Conservation (phyloP, 495 filamentous ascomycete species). For the Talaromyces adpressus region DNA sequence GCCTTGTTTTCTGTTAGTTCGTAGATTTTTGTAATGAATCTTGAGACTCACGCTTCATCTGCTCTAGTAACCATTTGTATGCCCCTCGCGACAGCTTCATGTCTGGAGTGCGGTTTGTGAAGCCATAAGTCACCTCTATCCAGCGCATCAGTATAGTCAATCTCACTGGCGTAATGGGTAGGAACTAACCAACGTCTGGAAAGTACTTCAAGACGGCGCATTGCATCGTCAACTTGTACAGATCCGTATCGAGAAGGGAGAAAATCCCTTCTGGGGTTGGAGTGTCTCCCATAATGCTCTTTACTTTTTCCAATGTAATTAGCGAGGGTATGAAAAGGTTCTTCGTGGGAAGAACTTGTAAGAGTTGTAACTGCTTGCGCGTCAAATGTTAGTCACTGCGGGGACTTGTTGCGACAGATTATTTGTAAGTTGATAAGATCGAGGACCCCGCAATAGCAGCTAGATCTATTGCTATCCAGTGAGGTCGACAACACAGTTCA, state of each 20-base stretch:
- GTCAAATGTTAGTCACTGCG: background rate
- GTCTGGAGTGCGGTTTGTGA: slow-evolving; percentile 90
- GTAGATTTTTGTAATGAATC: background rate
- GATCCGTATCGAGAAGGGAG: slow-evolving; percentile 92
- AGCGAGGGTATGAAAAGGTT: background rate
- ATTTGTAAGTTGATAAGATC: background rate
- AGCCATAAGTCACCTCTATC: slow-evolving; percentile 70
- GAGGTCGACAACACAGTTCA: background rate
- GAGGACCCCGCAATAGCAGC: background rate
- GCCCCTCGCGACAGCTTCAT: slow-evolving; percentile 82
- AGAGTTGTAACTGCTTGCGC: background rate
- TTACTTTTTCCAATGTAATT: background rate
- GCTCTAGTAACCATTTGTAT: slow-evolving; percentile 76
- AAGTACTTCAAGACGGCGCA: slow-evolving; percentile 90
- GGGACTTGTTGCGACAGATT: background rate
- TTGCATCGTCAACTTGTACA: slow-evolving; percentile 99
- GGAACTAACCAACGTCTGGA: slow-evolving; percentile 59
- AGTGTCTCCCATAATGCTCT: slow-evolving; percentile 8
- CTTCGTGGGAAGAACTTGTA: background rate
- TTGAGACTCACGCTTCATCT: slow-evolving; percentile 61
- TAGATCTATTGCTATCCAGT: background rate
- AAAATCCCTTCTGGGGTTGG: slow-evolving; percentile 60
- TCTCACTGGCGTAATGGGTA: background rate
- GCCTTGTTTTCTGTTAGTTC: slow-evolving; percentile 34
- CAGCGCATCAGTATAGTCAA: slow-evolving; percentile 14